These are phyloP conservation scores for Flaveria ramosissima DNA, from an alignment of 129 eudicot species.

Conservation along the genomic window DNA sequence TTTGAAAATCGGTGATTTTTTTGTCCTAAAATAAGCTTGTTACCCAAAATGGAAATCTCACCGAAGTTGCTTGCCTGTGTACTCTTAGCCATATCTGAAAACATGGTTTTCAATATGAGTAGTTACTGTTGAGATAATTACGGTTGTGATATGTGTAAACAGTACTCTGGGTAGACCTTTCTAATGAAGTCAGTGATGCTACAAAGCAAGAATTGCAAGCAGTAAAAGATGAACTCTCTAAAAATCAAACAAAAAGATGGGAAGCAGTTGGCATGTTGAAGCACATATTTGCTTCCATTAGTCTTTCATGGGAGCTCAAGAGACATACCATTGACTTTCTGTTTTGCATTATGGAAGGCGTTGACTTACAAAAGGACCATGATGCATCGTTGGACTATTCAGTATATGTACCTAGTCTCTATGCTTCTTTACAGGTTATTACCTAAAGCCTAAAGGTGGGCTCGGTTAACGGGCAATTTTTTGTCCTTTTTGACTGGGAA, in stretches of 20 bases:
- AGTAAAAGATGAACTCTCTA: conserved; percentile 54
- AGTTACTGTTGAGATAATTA: background rate
- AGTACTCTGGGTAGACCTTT: conserved; percentile 79
- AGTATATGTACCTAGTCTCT: conserved; percentile 49
- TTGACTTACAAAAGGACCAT: conserved; percentile 26
- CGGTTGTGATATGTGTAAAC: conserved; percentile 29
- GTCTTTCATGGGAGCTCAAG: conserved; percentile 72
- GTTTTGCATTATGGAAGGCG: conserved; percentile 60
- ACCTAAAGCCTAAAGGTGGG: no score
- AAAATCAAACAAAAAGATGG: conserved; percentile 74
- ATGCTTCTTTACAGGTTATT: conserved; percentile 70
- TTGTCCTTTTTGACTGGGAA: background rate
- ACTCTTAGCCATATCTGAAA: background rate
- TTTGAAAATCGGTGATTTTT: background rate
- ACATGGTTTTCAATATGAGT: conserved; percentile 5
- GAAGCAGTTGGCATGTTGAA: conserved; percentile 72
- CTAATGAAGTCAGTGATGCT: conserved; percentile 52
- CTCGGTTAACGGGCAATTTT: background rate
- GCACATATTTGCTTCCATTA: conserved; percentile 57
- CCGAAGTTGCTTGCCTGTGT: background rate
- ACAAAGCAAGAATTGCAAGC: conserved; percentile 52
- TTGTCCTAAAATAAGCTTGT: background rate
- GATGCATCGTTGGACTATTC: conserved; percentile 54
- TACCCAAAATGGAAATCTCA: background rate
- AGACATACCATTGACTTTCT: conserved; percentile 58